A percentile compares a stretch with the other conserved stretches of the same genome.
Evolutionary conservation across 176 grass and related monocot genomes (phyloP).

Genomic region (Paspalum notatum): DNA sequence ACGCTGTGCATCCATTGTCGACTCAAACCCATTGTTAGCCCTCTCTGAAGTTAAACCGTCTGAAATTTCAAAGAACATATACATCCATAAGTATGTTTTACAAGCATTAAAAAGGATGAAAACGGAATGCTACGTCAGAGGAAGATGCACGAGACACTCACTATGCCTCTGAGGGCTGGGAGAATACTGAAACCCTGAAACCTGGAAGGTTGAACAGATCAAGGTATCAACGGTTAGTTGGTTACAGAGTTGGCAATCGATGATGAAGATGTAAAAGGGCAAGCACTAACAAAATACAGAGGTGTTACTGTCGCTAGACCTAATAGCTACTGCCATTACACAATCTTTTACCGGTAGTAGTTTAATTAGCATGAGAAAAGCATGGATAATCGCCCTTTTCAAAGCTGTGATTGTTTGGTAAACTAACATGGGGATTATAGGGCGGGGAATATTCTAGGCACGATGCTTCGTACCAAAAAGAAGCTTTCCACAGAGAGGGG

Average conservation of each 20-base stretch:
- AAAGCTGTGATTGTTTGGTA: not conserved
- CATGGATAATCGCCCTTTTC: constrained; percentile 22
- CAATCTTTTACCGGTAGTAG: constrained; percentile 4
- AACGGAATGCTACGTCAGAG: not conserved
- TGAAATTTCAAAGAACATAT: constrained; percentile 3
- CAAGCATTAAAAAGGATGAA: not conserved
- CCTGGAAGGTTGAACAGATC: constrained; percentile 22
- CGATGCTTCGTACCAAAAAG: constrained; percentile 21
- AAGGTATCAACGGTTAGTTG: constrained; percentile 5
- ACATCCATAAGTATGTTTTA: not conserved
- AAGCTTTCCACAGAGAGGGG: constrained; percentile 18
- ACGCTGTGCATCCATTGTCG: constrained; percentile 5
- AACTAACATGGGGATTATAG: constrained; percentile 20
- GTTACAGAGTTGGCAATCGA: not conserved
- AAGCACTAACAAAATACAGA: constrained; percentile 17
- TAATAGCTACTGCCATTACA: not conserved
- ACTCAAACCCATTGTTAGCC: constrained; percentile 20
- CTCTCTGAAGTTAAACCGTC: constrained; percentile 25
- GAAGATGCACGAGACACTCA: constrained; percentile 27
- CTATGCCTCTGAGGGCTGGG: constrained; percentile 48
- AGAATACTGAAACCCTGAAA: constrained; percentile 48
- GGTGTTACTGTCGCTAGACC: not conserved
- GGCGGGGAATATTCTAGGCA: constrained; percentile 31
- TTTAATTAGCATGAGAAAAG: constrained; percentile 34
- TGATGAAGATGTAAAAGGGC: not conserved